Conservation (phyloP, 345 rosid species). For the Clausena lansium region DNA sequence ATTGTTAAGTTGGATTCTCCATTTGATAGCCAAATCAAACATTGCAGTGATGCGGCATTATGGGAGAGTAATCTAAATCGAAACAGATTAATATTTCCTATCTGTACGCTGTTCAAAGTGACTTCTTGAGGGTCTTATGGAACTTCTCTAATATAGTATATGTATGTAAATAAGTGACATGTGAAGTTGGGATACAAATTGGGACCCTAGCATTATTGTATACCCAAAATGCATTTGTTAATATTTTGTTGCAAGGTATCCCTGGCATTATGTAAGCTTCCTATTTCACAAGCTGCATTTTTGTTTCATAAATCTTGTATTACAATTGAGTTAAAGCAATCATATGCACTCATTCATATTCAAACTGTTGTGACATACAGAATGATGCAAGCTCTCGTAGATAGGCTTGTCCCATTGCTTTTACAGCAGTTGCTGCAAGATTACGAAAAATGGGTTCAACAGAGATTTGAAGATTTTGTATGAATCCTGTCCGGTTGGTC, state of each 20-base stretch:
- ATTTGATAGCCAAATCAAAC: not conserved
- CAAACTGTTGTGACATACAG: conserved; percentile 38
- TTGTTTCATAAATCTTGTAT: not conserved
- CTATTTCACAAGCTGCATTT: not conserved
- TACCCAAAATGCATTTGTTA: no score
- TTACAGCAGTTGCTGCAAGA: conserved; percentile 62
- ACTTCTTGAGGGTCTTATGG: not conserved
- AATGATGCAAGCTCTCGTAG: conserved; percentile 78
- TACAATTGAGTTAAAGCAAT: not conserved
- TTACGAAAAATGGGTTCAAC: conserved; percentile 56
- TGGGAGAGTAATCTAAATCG: not conserved
- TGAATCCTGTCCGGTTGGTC: conserved; percentile 5
- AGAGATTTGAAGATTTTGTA: conserved; percentile 19
- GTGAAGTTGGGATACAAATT: no score
- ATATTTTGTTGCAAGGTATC: not conserved
- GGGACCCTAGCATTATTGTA: no score
- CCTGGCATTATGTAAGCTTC: not conserved
- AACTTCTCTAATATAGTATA: not conserved
- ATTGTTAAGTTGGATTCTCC: not conserved
- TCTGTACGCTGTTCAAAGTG: no score
- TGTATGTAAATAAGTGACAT: no score
- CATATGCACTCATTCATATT: not conserved
- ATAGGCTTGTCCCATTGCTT: conserved; percentile 63
- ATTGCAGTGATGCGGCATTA: no score
- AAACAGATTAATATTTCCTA: no score